phyloP scores from a whole-genome alignment of 75 land plant genomes.

The Picea sitchensis region DNA sequence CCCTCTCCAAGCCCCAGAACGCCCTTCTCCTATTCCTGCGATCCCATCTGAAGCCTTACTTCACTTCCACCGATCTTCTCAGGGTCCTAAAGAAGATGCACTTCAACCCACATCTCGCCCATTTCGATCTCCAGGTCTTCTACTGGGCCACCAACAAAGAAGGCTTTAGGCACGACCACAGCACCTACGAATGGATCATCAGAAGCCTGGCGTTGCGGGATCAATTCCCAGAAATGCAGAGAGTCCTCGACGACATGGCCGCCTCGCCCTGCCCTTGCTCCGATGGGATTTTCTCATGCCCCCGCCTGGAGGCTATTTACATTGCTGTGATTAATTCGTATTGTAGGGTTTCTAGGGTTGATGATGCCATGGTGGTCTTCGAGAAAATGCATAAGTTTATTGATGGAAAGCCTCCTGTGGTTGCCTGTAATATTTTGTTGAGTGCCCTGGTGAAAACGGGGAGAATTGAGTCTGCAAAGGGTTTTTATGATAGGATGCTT shows the following conservation, averaged over 20 bases:
- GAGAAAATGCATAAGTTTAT: conserved; percentile 30
- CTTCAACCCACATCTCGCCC: conserved; percentile 51
- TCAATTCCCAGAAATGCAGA: conserved; percentile 36
- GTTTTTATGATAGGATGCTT: conserved; percentile 30
- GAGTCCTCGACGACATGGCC: conserved; percentile 38
- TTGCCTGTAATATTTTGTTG: conserved; percentile 41
- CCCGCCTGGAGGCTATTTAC: conserved; percentile 35
- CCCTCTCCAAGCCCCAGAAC: not conserved
- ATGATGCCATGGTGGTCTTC: conserved; percentile 39
- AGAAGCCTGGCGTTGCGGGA: conserved; percentile 37
- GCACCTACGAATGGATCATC: conserved; percentile 51
- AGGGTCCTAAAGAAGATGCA: conserved; percentile 50
- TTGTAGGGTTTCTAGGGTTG: conserved; percentile 26
- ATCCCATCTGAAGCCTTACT: conserved; percentile 25
- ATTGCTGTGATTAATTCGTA: conserved; percentile 26
- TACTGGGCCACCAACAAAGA: conserved; percentile 44
- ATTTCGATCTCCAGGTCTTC: conserved; percentile 50
- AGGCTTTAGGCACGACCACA: conserved; percentile 71
- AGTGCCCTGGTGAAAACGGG: conserved; percentile 31
- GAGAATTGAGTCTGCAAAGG: conserved; percentile 18
- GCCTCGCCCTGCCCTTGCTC: conserved; percentile 65
- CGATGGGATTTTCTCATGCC: conserved; percentile 54
- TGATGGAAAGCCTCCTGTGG: conserved; percentile 47
- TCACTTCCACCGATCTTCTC: conserved; percentile 37
- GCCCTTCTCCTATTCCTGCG: conserved; percentile 28